Conservation (phyloP, 768 basidiomycete genomes). For the Ephemerocybe angulata region DNA sequence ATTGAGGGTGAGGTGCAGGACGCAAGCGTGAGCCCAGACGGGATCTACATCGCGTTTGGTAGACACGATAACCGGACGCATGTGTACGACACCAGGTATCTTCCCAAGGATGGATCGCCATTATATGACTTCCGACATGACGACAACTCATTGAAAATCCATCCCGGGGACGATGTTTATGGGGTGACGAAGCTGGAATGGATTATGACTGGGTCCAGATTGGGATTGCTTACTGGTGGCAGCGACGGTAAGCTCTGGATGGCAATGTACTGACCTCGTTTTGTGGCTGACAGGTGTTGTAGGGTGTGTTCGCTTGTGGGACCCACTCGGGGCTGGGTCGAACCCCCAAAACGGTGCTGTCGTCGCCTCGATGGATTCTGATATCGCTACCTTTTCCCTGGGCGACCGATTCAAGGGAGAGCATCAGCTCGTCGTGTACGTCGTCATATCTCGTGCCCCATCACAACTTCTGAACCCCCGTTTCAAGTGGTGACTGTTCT, state of each 20-base stretch:
- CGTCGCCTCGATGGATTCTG: conserved; percentile 51
- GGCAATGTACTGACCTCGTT: neutral
- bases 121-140: conserved; percentile 49
- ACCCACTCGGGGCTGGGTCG: conserved; percentile 41
- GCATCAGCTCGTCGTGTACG: conserved; percentile 56
- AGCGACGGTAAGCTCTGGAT: conserved; percentile 63
- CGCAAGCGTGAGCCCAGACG: conserved; percentile 52
- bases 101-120: conserved; percentile 34
- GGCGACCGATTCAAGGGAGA: conserved; percentile 54
- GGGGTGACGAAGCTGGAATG: conserved; percentile 54
- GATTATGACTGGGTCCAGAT: conserved; percentile 37
- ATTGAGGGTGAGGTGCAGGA: conserved; percentile 19
- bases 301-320: conserved; percentile 75
- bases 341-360: conserved; percentile 42
- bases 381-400: conserved; percentile 55
- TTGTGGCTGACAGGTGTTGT: conserved; percentile 9
- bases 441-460: neutral
- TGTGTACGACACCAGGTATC: conserved; percentile 59
- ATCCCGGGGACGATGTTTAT: conserved; percentile 32
- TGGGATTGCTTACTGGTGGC: conserved; percentile 57
- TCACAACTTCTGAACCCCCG: neutral
- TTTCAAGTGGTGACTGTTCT: conserved; percentile 43
- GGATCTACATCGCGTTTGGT: conserved; percentile 55
- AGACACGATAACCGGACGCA: conserved; percentile 57
- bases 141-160: conserved; percentile 26